Percentiles rank a stretch among this genome's conserved stretches.
Conservation (phyloP, 2,329 filamentous ascomycete species). For the Zymoseptoria crescenta region DNA sequence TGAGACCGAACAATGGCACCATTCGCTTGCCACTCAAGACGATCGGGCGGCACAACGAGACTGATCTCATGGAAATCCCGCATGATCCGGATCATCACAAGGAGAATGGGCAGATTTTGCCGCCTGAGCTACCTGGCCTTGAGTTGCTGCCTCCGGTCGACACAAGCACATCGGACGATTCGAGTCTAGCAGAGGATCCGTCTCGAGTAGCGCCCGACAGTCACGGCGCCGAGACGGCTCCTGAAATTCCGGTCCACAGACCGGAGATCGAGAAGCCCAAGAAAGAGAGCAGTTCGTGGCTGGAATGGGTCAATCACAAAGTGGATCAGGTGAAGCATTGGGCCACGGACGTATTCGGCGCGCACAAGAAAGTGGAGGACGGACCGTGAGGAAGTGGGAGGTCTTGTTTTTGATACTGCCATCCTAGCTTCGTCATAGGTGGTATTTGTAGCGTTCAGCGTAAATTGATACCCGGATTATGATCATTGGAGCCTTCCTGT, state of each 20-base stretch:
- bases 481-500: not conserved
- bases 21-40: conserved; percentile 62
- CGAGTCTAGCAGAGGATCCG: not conserved
- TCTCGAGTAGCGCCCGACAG: not conserved
- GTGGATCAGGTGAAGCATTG: conserved; percentile 27
- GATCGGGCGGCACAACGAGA: conserved; percentile 49
- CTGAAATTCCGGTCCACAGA: conserved; percentile 8
- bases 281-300: conserved; percentile 19
- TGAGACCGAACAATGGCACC: conserved; percentile 80
- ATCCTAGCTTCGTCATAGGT: not conserved
- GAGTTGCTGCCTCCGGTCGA: conserved; percentile 4
- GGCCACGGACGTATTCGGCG: conserved; percentile 21
- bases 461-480: not conserved
- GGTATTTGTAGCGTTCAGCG: not conserved
- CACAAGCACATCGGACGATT: not conserved
- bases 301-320: conserved; percentile 27
- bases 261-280: conserved; percentile 14
- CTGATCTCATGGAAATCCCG: conserved; percentile 10
- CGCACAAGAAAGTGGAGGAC: conserved; percentile 3
- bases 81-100: conserved; percentile 16
- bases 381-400: not conserved
- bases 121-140: conserved; percentile 7
- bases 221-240: not conserved
- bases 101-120: conserved; percentile 5
- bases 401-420: not conserved